These are phyloP conservation scores for Wickerhamomyces subpelliculosus DNA, from an alignment of 805 yeast species.

Conservation along the genomic window DNA sequence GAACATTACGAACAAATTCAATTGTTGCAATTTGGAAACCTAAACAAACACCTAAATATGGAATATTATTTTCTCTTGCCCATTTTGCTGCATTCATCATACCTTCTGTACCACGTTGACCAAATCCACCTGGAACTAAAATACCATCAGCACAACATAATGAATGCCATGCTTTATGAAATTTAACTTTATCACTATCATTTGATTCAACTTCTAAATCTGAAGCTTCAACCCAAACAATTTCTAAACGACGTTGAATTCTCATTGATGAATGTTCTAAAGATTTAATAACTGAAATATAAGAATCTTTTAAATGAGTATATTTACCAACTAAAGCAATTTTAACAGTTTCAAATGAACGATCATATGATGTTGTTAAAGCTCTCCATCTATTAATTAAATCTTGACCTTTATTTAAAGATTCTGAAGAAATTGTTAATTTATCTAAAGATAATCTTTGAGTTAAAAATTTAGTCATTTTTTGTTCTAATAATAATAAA, in stretches of 20 bases:
- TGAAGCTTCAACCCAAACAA: conserved; percentile 94
- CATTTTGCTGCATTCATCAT: conserved; percentile 95
- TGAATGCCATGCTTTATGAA: conserved; percentile 93
- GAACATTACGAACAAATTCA: conserved; percentile 78
- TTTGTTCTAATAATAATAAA: conserved; percentile 79
- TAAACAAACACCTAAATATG: conserved; percentile 93
- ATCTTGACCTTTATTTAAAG: conserved; percentile 55
- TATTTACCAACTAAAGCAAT: conserved; percentile 98
- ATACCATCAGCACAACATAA: conserved; percentile 94
- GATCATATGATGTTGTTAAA: conserved; percentile 75
- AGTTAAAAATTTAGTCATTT: conserved; percentile 64
- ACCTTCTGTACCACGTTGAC: conserved; percentile 95
- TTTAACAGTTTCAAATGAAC: conserved; percentile 77
- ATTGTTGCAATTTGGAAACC: conserved; percentile 97
- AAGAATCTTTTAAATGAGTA: conserved; percentile 91
- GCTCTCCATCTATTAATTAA: conserved; percentile 74
- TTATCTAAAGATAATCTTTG: conserved; percentile 58
- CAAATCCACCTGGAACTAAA: conserved; percentile 98
- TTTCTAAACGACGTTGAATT: conserved; percentile 75
- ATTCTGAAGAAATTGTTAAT: conserved; percentile 39
- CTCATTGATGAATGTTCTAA: conserved; percentile 94
- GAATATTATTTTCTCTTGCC: conserved; percentile 95
- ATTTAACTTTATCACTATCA: conserved; percentile 58
- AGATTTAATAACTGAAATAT: conserved; percentile 89
- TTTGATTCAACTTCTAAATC: conserved; percentile 76